A percentile compares a stretch with the other conserved stretches of the same genome.
These are phyloP conservation scores for Ustilago lituana DNA, from an alignment of 1,284 basidiomycete species.

Conservation along the genomic window DNA sequence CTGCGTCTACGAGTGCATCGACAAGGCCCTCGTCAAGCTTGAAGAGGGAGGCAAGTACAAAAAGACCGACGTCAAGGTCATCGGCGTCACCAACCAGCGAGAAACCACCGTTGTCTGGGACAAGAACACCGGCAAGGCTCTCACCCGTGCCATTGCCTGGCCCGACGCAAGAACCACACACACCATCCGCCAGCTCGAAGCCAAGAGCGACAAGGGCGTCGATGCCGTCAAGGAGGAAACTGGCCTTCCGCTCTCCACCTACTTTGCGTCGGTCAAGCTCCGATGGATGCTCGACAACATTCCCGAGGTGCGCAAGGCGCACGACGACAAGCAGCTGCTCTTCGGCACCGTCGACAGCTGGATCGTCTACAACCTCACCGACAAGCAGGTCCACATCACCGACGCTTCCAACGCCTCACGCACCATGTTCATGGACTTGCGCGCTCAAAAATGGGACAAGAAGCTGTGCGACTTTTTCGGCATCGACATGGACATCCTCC, in stretches of 20 bases:
- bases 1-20: constrained; percentile 81
- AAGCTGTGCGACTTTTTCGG: constrained; percentile 88
- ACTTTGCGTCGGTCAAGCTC: constrained; percentile 95
- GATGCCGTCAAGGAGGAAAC: constrained; percentile 71
- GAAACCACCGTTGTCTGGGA: constrained; percentile 97
- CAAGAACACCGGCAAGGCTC: constrained; percentile 83
- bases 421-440: constrained; percentile 88
- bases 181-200: constrained; percentile 80
- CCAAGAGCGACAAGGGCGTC: constrained; percentile 80
- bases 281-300: constrained; percentile 95
- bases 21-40: constrained; percentile 77
- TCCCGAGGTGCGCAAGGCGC: constrained; percentile 80
- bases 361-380: constrained; percentile 90
- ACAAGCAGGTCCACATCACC: constrained; percentile 85
- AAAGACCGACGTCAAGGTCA: constrained; percentile 84
- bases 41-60: constrained; percentile 77
- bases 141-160: constrained; percentile 92
- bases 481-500: constrained; percentile 80
- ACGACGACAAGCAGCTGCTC: constrained; percentile 81
- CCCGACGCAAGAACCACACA: constrained; percentile 89
- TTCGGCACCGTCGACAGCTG: constrained; percentile 98
- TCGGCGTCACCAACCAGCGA: constrained; percentile 97
- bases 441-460: constrained; percentile 83
- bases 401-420: constrained; percentile 98
- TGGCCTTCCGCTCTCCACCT: constrained; percentile 72